These are phyloP conservation scores for Cercospora sp. DNA, from an alignment of 2,329 filamentous ascomycete species.

Conservation along the genomic window DNA sequence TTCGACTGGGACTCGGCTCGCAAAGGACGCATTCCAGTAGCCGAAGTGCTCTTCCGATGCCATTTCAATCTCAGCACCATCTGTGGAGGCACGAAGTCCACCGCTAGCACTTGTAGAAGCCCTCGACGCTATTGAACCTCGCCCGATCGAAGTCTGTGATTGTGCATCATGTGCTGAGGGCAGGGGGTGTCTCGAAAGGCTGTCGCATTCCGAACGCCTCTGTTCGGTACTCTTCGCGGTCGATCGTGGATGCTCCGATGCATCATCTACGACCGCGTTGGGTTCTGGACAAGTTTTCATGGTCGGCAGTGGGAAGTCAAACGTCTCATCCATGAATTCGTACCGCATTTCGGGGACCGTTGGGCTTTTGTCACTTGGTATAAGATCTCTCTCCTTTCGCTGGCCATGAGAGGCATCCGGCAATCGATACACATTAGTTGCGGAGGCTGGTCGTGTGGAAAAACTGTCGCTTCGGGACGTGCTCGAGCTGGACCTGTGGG, in stretches of 20 bases:
- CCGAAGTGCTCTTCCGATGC: conserved; percentile 19
- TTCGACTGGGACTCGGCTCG: conserved; percentile 8
- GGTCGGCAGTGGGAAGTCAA: conserved; percentile 14
- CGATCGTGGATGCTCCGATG: not conserved
- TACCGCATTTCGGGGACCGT: conserved; percentile 1
- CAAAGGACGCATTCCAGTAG: conserved; percentile 23
- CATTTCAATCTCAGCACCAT: conserved; percentile 24
- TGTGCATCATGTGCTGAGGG: not conserved
- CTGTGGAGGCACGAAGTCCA: not conserved
- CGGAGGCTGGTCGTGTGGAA: not conserved
- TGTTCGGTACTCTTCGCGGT: not conserved
- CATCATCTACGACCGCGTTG: not conserved
- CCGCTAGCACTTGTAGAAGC: not conserved
- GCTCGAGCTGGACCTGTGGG: conserved; percentile 7
- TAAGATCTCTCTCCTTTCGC: not conserved
- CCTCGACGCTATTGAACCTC: not conserved
- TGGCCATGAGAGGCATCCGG: not conserved
- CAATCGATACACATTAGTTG: conserved; percentile 15
- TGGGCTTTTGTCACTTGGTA: not conserved
- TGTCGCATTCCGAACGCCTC: not conserved
- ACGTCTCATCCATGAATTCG: conserved; percentile 11
- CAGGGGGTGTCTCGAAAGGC: not conserved
- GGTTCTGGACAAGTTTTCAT: not conserved
- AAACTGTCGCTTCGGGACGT: conserved; percentile 15
- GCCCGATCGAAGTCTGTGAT: not conserved